Evolutionary conservation across 495 filamentous ascomycete species (phyloP), one percentile per base, ranked within the genome.

Genomic region (Penicillium ochrochloron): DNA sequence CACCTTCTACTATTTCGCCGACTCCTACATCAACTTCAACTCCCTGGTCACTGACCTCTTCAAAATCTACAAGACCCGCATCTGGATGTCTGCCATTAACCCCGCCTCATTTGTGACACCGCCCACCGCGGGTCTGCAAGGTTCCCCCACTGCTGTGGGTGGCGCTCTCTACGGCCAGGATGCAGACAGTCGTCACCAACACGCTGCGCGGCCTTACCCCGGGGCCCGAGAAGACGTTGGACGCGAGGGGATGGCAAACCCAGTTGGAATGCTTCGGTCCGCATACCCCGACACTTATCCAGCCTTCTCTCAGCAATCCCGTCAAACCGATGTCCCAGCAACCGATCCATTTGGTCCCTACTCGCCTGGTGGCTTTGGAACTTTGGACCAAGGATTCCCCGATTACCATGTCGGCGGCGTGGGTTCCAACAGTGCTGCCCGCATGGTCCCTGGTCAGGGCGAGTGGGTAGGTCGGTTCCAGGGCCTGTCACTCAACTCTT

Each of bases 21-120:
- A 97, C 70, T 88, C 92, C 0, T 99, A 99, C 74, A 97, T 99
- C 83, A 97, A 98, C 77, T 99, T 99, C 83, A 99, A 98, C 75
- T 91, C 92, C 0, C 85, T 99, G 19, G 94, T 99, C 62, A 97
- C 93, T 0, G 96, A 98, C 75, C 84, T 99, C 25, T 99, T 98
- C 84, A 97, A 97, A 73, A 93, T 97, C 62, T 99, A 97, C 82
- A 99, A 99, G 81, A 97, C 94, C 21, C 87, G 95, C 59, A 98
- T 99, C 73, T 99, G 95, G 95, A 97, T 99, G 93, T 97, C 93
- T 6, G 94, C 95, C 9, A 96, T 99, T 79, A 99, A 99, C 71
- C 96, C 95, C 3, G 95, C 95, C 8, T 97, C 94, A 2, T 97
- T 97, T 75, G 92, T 93, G n/a, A 94, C 92, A 57, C 77, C 78